Evolutionary conservation across 2,329 filamentous ascomycete species (phyloP), one percentile per base, ranked within the genome.

Genomic region (Pestalotiopsis sp.): DNA sequence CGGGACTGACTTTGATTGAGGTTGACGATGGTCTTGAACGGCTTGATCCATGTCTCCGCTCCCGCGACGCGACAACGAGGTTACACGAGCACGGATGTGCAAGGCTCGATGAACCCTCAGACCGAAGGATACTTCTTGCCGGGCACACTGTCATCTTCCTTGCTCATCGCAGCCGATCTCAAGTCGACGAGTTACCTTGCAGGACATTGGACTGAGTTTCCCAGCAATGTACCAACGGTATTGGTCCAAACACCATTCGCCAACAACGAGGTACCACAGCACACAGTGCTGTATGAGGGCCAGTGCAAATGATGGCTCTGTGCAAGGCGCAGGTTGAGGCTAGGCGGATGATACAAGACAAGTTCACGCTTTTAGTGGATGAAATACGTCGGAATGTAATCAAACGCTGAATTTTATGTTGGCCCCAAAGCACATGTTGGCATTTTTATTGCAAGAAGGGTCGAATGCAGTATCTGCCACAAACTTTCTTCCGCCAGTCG

Each of bases 141-240:
- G 0, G 78, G 78, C 1, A 76, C 77, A 13, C 23, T 75, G 17
- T 68, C 69, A 4, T 79, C 78, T 13, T 79, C 77, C 12, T 60
- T 79, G 5, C 60, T 80, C 4, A 77, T 80, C 27, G 78, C 76
- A 1, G 75, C 75, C 4, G 78, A 80, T 68, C 36, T 75, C 61
- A 72, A 71, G 57, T 69, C 72, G 14, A 69, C 65, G 9, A 80
- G 78, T 68, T 72, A 69, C 14, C 63, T 76, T 9, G 71, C 71
- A 7, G 78, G 78, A 0, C 78, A 80, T 59, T 76, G 71, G 56
- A 79, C 78, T 58, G 78, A 80, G 69, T 80, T 80, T 62, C 78
- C 78, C 23, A 75, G 76, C 65, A 72, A 78, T 60, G 76, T 78
- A 69, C 73, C 75, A 31, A 79, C 78, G 5, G 71, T 79, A 13